Percentiles rank a stretch among this genome's conserved stretches.
These are phyloP conservation scores for Colletotrichum gigasporum DNA, from an alignment of 2,329 filamentous ascomycete species.

Conservation along the genomic window DNA sequence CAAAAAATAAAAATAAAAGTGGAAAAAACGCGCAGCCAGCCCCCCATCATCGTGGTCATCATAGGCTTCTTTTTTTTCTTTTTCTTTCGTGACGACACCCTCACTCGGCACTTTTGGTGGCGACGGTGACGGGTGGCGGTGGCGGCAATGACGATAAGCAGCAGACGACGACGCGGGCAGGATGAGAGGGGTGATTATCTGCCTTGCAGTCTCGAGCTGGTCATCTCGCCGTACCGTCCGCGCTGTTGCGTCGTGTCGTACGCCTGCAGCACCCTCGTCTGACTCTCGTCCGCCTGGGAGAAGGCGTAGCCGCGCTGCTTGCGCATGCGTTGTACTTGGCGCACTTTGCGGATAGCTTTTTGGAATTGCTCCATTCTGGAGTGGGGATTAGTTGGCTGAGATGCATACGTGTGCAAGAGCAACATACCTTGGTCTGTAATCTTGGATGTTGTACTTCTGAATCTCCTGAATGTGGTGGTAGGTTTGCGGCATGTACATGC, in stretches of 20 bases:
- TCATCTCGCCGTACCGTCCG: constrained; percentile 96
- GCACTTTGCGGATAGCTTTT: constrained; percentile 97
- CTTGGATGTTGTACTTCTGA: constrained; percentile 99
- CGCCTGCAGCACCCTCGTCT: constrained; percentile 93
- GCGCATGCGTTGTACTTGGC: constrained; percentile 98
- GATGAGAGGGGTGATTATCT: background rate
- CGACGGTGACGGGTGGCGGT: background rate
- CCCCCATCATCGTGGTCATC: constrained; percentile 31
- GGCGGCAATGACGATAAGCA: background rate
- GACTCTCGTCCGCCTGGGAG: constrained; percentile 95
- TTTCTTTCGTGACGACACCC: background rate
- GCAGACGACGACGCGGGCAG: background rate
- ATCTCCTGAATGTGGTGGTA: constrained; percentile 99
- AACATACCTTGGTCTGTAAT: constrained; percentile 90
- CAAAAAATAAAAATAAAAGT: constrained; percentile 8
- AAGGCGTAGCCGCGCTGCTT: constrained; percentile 99
- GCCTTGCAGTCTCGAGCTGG: constrained; percentile 51
- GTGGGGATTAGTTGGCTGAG: constrained; percentile 28
- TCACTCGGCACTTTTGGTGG: background rate
- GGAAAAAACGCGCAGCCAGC: constrained; percentile 27
- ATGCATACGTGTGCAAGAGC: background rate
- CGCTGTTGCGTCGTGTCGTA: constrained; percentile 96
- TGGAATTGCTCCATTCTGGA: constrained; percentile 98
- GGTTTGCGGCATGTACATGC: constrained; percentile 95
- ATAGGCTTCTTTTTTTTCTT: constrained; percentile 6